Evolutionary conservation across 192 early-diverging fungal species (phyloP), one percentile per base, ranked within the genome.

Genomic region (Linnemannia hyalina): DNA sequence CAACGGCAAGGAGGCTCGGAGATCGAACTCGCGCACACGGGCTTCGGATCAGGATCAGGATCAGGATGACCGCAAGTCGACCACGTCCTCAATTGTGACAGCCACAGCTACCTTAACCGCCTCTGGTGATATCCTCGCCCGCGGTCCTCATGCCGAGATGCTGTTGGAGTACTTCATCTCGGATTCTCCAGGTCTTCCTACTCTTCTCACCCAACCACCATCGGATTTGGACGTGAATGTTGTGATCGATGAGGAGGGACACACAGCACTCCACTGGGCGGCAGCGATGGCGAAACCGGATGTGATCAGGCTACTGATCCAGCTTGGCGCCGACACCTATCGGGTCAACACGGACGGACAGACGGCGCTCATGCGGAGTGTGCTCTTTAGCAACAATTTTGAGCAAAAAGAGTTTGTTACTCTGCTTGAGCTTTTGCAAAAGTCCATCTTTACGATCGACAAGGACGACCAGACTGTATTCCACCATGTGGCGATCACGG

Each of bases 241-340:
- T 26, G 91, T 95, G 35, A 97, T 99, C 69, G 99, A 99, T 79
- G 98, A 98, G 57, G 97, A 97, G 72, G 98, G 97, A 4, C 98
- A 99, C 87, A 97, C 97, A 0, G 91, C 96, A 13, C 90, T 99
- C 15, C 99, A 99, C 76, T 99, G 98, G 98, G 96, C 99, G 1
- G 95, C 97, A 0, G 97, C 97, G 20, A 93, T 99, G 78, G 99
- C 94, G 0, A 90, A 94, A 26, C 91, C 95, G 52, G 85, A 92
- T n/a, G 89, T 98, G 9, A 91, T 97, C 35, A 89, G 91, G 38
- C 77, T 96, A 13, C 86, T 99, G 47, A 83, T 99, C 4, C 88
- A 94, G 54, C 93, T 91, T 26, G 95, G 95, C 0, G 95, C 95
- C 16, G 92, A 97, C 80, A 89, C 93, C 3, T 92, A 90, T 36